Conservation (phyloP, 805 yeast genomes). For the Clavispora fructus region DNA sequence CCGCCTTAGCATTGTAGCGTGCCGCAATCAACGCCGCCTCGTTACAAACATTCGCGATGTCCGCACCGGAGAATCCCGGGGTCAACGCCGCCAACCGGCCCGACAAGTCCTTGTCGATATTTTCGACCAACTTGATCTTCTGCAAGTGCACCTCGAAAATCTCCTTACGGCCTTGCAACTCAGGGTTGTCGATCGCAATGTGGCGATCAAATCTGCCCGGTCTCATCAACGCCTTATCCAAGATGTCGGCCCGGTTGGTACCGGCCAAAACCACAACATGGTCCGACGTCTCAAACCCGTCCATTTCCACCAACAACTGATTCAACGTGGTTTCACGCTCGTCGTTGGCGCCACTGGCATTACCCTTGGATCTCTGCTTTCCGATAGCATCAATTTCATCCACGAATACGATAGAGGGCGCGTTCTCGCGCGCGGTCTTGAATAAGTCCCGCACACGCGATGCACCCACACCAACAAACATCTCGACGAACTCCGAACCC, state of each 20-base stretch:
- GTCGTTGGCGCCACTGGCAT: slow-evolving; percentile 71
- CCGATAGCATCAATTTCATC: slow-evolving; percentile 98
- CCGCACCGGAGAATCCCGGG: slow-evolving; percentile 96
- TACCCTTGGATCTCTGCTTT: slow-evolving; percentile 69
- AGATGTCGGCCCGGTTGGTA: slow-evolving; percentile 87
- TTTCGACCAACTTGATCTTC: slow-evolving; percentile 47
- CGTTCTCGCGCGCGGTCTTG: slow-evolving; percentile 82
- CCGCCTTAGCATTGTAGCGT: slow-evolving; percentile 57
- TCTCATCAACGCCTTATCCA: slow-evolving; percentile 84
- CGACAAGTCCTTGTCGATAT: slow-evolving; percentile 52
- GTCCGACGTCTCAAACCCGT: slow-evolving; percentile 82
- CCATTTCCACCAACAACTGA: slow-evolving; percentile 92
- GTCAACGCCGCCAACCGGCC: slow-evolving; percentile 88
- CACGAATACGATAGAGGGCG: slow-evolving; percentile 86
- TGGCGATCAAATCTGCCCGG: slow-evolving; percentile 96
- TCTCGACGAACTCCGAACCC: slow-evolving; percentile 94
- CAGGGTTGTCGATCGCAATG: slow-evolving; percentile 80
- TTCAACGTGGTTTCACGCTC: slow-evolving; percentile 91
- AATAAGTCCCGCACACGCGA: slow-evolving; percentile 90
- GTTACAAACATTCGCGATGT: slow-evolving; percentile 89
- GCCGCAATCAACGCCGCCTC: slow-evolving; percentile 95
- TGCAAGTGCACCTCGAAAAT: slow-evolving; percentile 77
- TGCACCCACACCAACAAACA: slow-evolving; percentile 97
- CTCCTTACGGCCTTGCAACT: slow-evolving; percentile 81
- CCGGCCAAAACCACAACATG: slow-evolving; percentile 94